Conservation (phyloP, 257 asterid genomes). For the Solanum etuberosum region DNA sequence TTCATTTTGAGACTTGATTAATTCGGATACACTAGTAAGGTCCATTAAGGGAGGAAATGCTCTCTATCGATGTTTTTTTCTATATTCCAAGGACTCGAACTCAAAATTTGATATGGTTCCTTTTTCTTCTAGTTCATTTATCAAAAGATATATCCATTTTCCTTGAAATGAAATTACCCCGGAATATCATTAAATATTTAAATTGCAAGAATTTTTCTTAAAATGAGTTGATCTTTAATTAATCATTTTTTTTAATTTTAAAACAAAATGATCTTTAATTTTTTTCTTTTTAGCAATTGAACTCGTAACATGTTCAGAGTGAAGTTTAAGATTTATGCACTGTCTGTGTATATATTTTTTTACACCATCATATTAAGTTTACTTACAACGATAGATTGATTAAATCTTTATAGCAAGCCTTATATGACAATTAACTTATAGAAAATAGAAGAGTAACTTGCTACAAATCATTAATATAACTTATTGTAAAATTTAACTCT, state of each 20-base stretch:
- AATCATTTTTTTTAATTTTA: neutral
- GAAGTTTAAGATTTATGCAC: neutral
- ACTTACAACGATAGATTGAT: neutral
- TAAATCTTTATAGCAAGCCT: neutral
- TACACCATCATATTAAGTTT: neutral
- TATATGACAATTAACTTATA: neutral
- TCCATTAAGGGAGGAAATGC: neutral
- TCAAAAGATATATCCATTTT: too few species aligned
- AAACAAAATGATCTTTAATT: neutral
- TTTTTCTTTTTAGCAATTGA: neutral
- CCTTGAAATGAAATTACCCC: too few species aligned
- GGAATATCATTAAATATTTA: neutral
- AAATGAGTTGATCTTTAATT: neutral
- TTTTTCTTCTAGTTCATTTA: neutral
- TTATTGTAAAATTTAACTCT: neutral
- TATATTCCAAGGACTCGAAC: neutral
- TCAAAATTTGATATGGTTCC: neutral
- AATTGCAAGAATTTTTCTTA: neutral
- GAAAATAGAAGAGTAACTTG: neutral
- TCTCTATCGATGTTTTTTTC: neutral
- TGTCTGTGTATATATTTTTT: neutral
- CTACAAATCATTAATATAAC: neutral
- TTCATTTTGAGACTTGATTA: neutral
- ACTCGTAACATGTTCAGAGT: neutral
- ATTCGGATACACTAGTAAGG: neutral